These are phyloP conservation scores for Fusarium sambucinum DNA, from an alignment of 2,329 filamentous ascomycete genomes.

Conservation along the genomic window DNA sequence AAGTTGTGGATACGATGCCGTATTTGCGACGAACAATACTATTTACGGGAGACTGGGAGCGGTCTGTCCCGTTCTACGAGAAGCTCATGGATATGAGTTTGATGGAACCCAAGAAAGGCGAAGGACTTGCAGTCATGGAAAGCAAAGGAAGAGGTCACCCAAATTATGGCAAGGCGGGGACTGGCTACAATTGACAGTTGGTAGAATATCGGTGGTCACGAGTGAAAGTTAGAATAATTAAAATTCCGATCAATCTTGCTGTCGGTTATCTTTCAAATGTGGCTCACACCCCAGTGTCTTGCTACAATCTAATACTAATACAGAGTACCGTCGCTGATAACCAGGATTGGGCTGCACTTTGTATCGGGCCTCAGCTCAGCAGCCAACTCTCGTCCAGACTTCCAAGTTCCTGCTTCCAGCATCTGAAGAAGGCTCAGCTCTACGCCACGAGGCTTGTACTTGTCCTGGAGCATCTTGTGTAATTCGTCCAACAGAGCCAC, in stretches of 20 bases:
- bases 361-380: slow-evolving; percentile 83
- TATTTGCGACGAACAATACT: slow-evolving; percentile 67
- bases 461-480: slow-evolving; percentile 49
- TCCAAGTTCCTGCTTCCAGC: slow-evolving; percentile 67
- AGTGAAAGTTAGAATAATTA: fast-evolving
- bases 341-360: slow-evolving; percentile 82
- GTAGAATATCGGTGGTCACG: neutral
- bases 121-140: slow-evolving; percentile 49
- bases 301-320: slow-evolving; percentile 8
- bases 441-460: slow-evolving; percentile 46
- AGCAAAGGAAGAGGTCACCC: slow-evolving; percentile 44
- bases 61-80: slow-evolving; percentile 52
- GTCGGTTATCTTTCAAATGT: fast-evolving
- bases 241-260: no score
- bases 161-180: neutral
- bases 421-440: slow-evolving; percentile 61
- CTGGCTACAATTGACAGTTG: neutral
- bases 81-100: slow-evolving; percentile 50
- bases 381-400: slow-evolving; percentile 81
- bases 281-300: fast-evolving
- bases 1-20: slow-evolving; percentile 64
- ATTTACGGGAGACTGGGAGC: slow-evolving; percentile 55
- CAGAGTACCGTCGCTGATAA: slow-evolving; percentile 30
- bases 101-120: slow-evolving; percentile 33
- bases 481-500: slow-evolving; percentile 67